Evolutionary conservation across 345 rosid species (phyloP), one percentile per base, ranked within the genome.

Genomic region (Salix viminalis): DNA sequence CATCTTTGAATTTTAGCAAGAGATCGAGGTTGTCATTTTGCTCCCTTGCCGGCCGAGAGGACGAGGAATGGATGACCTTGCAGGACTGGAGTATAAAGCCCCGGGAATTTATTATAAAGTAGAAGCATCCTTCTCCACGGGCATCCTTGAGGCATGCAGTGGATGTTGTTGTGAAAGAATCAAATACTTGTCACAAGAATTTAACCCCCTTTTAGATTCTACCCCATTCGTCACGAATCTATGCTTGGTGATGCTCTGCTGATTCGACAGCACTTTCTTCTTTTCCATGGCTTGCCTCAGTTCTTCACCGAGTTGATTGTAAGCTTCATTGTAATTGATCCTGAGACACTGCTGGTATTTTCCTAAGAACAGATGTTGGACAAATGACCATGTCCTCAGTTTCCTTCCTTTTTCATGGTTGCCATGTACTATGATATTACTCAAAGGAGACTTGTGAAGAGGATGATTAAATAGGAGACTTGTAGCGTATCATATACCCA

Each of bases 361-460:
- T 36, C 30, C 88, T 92, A 36, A 89, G 88, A 75, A 68, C 92
- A 0, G 91, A 90, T 2, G 79, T 88, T 2, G 96, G 94, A 12
- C 81, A 76, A 36, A 79, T 77, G 0, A 91, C 93, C 0, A 76
- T 90, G 79, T 66, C 90, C 48, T 83, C 91, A 7, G 82, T 93
- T 70, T 36, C 88, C 73, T 69, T 44, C 79, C 12, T 76, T 54
- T 21, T 76, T 84, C 15, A 30, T 81, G 6, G 75, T 86, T 46
- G 79, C 88, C 42, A 14, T 39, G 21, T 21, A 67, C 70, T 60
- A 65, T 16, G 67, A 65, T 14, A 75, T 34, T 34, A 0, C 36
- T 34, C 36, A 34, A 32, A 34, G 36, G 36, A n/a, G 26, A 56
- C 13, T 2, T 24, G 23, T 21, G 60, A 54, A 54, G 60, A 54